Base-by-base conservation (phyloP, 192 early-diverging fungal species). In the Geosiphon pyriformis region DNA sequence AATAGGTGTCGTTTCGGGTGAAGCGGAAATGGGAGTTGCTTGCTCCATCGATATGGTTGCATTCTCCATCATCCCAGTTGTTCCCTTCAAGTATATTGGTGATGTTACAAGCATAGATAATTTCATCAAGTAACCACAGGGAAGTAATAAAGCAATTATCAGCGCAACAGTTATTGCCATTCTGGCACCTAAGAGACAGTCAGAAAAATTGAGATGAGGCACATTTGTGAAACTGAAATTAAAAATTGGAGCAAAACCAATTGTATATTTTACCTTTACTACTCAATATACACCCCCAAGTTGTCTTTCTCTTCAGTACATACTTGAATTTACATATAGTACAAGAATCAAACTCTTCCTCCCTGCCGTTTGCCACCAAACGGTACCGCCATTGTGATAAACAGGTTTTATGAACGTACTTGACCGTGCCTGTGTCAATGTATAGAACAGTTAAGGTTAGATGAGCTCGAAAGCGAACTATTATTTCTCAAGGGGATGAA, bases 111-210 rank as follows among this genome's bases (percentile, higher is more conserved):
- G 29, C 2, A 73, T 69, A 20, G 68, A 72, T 7, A 68, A 48
- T 53, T 77, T 77, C 75, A 77, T 77, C 10, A 77, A 25, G 54
- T 77, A 73, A 27, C 75, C 75, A 15, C 68, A 72, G 22, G 75
- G 75, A 32, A 77, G 67, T 0, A 77, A 46, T 67, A 77, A 53
- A 27, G 35, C 55, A 3, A 77, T 31, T 22, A 77, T 69, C n/a
- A 77, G 26, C 1, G 70, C 49, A 3, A 69, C 54, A 18, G 75
- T 77, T 30, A 73, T 73, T 23, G 65, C 68, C 25, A 71, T 32
- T 47, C 75, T 30, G 26, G 72, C 56, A n/a, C 64, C 75, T 76
- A 54, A 64, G 20, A 15, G 31, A 15, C 4, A 31, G 7, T 15
- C 1, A 30, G 15, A 57, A 32, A 20, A 29, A 33, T 3, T 18